Conservation (phyloP, 2,329 filamentous ascomycete genomes). For the Nemania abortiva region DNA sequence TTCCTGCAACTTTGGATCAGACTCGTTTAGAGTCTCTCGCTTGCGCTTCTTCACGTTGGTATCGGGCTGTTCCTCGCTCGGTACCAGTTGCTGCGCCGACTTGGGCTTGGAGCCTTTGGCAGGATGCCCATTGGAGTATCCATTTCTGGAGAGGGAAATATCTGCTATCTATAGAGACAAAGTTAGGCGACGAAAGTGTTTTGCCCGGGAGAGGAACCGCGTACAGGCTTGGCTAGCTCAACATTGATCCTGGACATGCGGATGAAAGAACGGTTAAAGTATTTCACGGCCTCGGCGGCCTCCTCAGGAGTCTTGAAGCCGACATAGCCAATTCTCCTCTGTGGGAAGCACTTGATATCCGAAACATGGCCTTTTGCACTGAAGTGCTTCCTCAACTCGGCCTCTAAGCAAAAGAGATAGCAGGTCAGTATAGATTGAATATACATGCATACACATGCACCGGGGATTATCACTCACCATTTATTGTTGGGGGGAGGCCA, state of each 20-base stretch:
- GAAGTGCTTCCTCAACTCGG: slow-evolving; percentile 76
- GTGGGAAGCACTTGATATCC: slow-evolving; percentile 90
- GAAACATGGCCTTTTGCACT: slow-evolving; percentile 80
- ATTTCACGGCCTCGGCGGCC: slow-evolving; percentile 86
- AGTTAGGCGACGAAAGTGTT: slow-evolving; percentile 17
- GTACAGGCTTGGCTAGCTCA: slow-evolving; percentile 85
- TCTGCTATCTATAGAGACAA: slow-evolving; percentile 55
- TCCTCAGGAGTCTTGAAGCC: slow-evolving; percentile 88
- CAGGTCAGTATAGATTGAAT: slow-evolving; percentile 25
- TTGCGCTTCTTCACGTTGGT: slow-evolving; percentile 73
- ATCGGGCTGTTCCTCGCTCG: slow-evolving; percentile 25
- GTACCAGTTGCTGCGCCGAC: slow-evolving; percentile 41
- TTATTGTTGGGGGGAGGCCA: slow-evolving; percentile 86
- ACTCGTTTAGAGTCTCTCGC: slow-evolving; percentile 67
- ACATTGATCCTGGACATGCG: slow-evolving; percentile 95
- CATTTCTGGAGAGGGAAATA: slow-evolving; percentile 52
- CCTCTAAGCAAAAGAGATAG: slow-evolving; percentile 22
- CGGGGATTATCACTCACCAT: slow-evolving; percentile 61
- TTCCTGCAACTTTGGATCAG: slow-evolving; percentile 86
- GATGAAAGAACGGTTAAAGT: slow-evolving; percentile 95
- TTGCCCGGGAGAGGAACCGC: slow-evolving; percentile 45
- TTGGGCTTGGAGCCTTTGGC: slow-evolving; percentile 49
- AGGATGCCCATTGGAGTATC: slow-evolving; percentile 33
- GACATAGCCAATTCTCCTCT: slow-evolving; percentile 93
- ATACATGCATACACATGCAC: background rate